Evolutionary conservation across 2,329 filamentous ascomycete species (phyloP).

Genomic region (Curvularia spicifera): DNA sequence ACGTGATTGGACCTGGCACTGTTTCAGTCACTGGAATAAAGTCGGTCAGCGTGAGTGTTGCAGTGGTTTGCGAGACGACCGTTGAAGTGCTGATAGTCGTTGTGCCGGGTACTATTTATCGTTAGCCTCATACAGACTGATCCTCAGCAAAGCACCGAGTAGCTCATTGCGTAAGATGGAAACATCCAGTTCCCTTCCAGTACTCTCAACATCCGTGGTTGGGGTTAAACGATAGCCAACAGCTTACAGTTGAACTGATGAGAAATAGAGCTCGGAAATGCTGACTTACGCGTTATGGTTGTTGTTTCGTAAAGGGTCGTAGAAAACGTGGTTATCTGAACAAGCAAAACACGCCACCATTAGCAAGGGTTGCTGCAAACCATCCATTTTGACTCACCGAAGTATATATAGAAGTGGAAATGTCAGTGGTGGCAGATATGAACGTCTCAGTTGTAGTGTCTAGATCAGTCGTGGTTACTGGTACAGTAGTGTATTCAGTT

Average conservation of each 20-base stretch:
- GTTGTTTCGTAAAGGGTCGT: conserved; percentile 9
- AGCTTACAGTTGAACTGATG: neutral
- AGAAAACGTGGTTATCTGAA: conserved; percentile 12
- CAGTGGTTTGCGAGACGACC: conserved; percentile 20
- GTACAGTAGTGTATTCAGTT: conserved; percentile 18
- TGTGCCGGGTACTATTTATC: conserved; percentile 13
- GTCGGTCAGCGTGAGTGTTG: conserved; percentile 13
- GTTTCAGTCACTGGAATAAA: conserved; percentile 13
- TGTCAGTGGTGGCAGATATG: conserved; percentile 22
- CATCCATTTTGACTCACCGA: conserved; percentile 8
- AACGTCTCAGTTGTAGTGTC: conserved; percentile 21
- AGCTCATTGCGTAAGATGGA: neutral
- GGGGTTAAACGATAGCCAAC: neutral
- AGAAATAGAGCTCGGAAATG: no score
- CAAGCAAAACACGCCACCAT: neutral
- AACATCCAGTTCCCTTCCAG: neutral
- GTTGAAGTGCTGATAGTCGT: conserved; percentile 20
- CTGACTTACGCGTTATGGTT: conserved; percentile 12
- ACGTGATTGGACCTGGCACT: conserved; percentile 7
- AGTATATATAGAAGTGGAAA: conserved; percentile 30
- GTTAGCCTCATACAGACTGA: neutral
- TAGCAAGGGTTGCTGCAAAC: neutral
- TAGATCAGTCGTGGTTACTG: conserved; percentile 13
- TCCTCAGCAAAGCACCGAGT: neutral
- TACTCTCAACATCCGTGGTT: neutral